Base-by-base conservation (phyloP, 345 rosid genomes). In the Aquilaria yunnanensis region DNA sequence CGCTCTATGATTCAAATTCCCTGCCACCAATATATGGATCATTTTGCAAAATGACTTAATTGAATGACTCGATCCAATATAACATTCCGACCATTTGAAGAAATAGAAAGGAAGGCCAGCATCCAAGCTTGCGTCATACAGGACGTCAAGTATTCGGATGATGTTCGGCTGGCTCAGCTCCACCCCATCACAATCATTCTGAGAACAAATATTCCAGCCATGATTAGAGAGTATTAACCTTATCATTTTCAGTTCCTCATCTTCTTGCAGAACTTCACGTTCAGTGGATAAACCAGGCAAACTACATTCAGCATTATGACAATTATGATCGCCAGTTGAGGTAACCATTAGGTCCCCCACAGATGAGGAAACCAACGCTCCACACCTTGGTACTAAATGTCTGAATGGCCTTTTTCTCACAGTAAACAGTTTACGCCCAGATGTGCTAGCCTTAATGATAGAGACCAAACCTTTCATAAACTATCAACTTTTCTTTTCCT, bases 1-100 rank as follows among this genome's bases (percentile, higher is more conserved):
- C 10, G 75, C 86, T 71, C 67, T 47, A 57, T 41, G 59, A 61
- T 73, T 77, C 84, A 73, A 68, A 32, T 79, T 79, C 45, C 82
- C 74, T 2, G 77, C 71, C 29, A 77, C 78, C 70, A 79, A 59
- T 57, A 77, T 64, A 64, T 77, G 84, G 57, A 79, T 41, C 82
- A 77, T 68, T 45, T 68, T 61, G 50, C 80, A 63, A 5, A 62
- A 50, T 13, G 75, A 51, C 62, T 37, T 67, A 56, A 47, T 47
- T 6, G 78, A 72, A 30, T 67, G 71, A 67, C 56, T 47, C 23
- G 55, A 50, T 13, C 80, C 80, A 60, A 65, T 68, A 60, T 70
- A 70, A 56, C 67, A 68, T 61, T 70, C 74, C 8, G 78, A 79
- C 78, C 72, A 79, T 62, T 60, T 73, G 32, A 79, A 79, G 75